Evolutionary conservation across 2,329 filamentous ascomycete species (phyloP), one percentile per base, ranked within the genome.

Genomic region (Fusarium continuum): DNA sequence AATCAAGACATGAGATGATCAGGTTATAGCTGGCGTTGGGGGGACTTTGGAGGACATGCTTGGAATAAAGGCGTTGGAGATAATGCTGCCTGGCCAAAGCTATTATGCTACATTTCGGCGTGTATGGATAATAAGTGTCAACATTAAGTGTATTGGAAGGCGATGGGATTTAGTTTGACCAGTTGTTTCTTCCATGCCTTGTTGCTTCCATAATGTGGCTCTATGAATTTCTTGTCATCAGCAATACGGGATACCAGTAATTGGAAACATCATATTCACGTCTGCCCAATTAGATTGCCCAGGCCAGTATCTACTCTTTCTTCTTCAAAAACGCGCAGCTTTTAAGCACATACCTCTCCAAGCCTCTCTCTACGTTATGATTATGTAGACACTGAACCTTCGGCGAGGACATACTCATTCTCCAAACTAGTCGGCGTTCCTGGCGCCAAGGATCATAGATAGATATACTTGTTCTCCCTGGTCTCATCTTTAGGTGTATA

Each of bases 371-470:
- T n/a, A n/a, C n/a, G n/a, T n/a, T n/a, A 61, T 53, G 0, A 79
- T 80, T 47, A 71, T 73, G 55, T 77, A 82, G 60, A 78, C 79
- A 67, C 73, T 77, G 62, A 81, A 82, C 49, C 65, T 73, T 22
- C 74, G 70, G 10, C 73, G 48, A 4, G 78, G 81, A 57, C 82
- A 55, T 81, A 83, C 64, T 77, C 76, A 34, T 71, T 64, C 76
- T 84, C 84, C 65, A 84, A 66, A 13, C 65, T 57, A 67, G 72
- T 65, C 85, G 71, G 49, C 74, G 77, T 47, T 77, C 70, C 66
- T 79, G 70, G n/a, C 82, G 74, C 80, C 82, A 83, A 45, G 66
- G 43, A 45, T 83, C 83, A 52, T 73, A 72, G 6, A 82, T 82
- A 64, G 85, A 85, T 71, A 76, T 73, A n/a, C n/a, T n/a, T n/a